These are phyloP conservation scores for Paxillus rubicundulus DNA, from an alignment of 768 basidiomycete genomes.

Conservation along the genomic window DNA sequence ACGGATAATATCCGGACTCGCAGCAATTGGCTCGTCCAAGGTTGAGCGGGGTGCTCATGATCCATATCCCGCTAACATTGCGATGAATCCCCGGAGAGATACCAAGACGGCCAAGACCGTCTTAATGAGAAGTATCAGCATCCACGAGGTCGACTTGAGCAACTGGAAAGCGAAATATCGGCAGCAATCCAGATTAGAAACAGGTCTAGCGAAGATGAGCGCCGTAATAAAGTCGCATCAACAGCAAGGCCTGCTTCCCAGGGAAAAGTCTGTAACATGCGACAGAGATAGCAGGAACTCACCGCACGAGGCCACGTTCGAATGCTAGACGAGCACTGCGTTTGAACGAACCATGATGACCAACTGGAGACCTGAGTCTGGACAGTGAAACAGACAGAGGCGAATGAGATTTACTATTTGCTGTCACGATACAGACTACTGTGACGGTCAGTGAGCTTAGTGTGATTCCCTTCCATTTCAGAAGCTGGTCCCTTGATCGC, in stretches of 20 bases:
- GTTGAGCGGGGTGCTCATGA: background rate
- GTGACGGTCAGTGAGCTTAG: constrained; percentile 9
- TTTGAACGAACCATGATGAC: constrained; percentile 12
- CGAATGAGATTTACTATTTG: constrained; percentile 17
- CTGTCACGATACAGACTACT: constrained; percentile 11
- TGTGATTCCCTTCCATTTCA: constrained; percentile 31
- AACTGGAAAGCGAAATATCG: constrained; percentile 17
- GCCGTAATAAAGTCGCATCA: constrained; percentile 35
- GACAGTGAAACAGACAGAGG: constrained; percentile 14
- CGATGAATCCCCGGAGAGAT: constrained; percentile 6
- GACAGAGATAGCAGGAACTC: constrained; percentile 19
- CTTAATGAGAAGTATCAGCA: constrained; percentile 8
- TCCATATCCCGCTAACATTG: constrained; percentile 16
- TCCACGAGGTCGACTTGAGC: constrained; percentile 10
- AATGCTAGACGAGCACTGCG: constrained; percentile 1
- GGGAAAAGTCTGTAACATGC: constrained; percentile 9
- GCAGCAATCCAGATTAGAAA: constrained; percentile 8
- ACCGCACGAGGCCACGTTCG: constrained; percentile 1
- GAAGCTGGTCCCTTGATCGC: constrained; percentile 34
- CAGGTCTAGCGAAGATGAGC: constrained; percentile 11
- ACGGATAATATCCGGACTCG: constrained; percentile 4
- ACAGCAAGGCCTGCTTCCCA: constrained; percentile 25
- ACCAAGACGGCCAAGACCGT: constrained; percentile 12
- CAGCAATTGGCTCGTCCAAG: constrained; percentile 5
- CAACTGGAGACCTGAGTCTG: background rate